Conservation (phyloP, 768 basidiomycete genomes). For the Inosperma sp. region DNA sequence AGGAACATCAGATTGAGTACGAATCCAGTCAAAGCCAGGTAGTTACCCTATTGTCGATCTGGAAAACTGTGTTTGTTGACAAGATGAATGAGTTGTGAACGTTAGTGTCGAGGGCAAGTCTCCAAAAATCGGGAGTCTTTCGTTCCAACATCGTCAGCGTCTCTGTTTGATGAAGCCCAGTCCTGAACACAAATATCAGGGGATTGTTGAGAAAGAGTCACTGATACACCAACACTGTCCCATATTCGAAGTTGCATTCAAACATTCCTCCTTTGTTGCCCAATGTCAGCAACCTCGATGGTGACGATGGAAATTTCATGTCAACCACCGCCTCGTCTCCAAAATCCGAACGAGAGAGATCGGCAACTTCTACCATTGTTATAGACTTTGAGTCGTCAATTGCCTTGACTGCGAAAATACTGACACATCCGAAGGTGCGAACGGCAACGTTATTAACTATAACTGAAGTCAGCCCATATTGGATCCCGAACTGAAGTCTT, state of each 20-base stretch:
- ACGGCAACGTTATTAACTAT: conserved; percentile 23
- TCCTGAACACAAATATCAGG: conserved; percentile 4
- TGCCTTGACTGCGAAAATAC: conserved; percentile 15
- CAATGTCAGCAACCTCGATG: conserved; percentile 38
- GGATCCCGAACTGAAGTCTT: not conserved
- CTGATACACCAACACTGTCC: conserved; percentile 39
- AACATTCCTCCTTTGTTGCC: conserved; percentile 53
- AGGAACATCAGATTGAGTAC: not conserved
- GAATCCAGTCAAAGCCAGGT: not conserved
- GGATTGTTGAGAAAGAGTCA: conserved; percentile 1
- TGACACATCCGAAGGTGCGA: conserved; percentile 23
- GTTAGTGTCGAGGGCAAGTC: conserved; percentile 3
- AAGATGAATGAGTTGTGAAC: conserved; percentile 5
- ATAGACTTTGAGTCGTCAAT: conserved; percentile 20
- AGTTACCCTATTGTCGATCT: conserved; percentile 57
- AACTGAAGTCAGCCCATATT: not conserved
- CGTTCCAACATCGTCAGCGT: not conserved
- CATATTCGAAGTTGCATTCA: conserved; percentile 35
- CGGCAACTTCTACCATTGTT: conserved; percentile 28
- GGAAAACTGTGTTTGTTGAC: conserved; percentile 10
- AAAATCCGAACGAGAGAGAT: conserved; percentile 37
- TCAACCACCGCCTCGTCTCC: conserved; percentile 44
- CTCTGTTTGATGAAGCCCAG: not conserved
- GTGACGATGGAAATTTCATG: conserved; percentile 35
- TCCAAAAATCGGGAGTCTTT: conserved; percentile 7